Conservation (phyloP, 2,329 filamentous ascomycete genomes). For the Nigrospora osmanthi region DNA sequence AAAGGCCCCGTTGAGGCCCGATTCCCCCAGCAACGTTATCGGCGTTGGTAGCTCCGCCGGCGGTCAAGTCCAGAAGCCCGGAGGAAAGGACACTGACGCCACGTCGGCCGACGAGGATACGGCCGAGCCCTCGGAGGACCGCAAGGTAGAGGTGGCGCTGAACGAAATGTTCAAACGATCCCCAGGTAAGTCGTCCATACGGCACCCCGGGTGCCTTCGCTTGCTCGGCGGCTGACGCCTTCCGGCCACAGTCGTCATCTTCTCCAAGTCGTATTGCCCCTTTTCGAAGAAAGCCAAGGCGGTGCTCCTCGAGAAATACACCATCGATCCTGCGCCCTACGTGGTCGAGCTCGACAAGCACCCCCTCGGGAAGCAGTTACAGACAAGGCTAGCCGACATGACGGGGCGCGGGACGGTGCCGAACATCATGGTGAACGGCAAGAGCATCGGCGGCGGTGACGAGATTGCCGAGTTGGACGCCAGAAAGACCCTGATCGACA, state of each 20-base stretch:
- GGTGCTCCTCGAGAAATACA: constrained; percentile 77
- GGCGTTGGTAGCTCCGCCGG: constrained; percentile 51
- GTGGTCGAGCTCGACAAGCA: constrained; percentile 89
- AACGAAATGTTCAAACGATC: constrained; percentile 75
- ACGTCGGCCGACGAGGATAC: constrained; percentile 30
- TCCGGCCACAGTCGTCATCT: constrained; percentile 67
- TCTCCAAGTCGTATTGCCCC: constrained; percentile 91
- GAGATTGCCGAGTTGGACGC: constrained; percentile 69
- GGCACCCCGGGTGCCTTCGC: not conserved
- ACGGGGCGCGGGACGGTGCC: constrained; percentile 84
- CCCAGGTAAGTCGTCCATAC: constrained; percentile 58
- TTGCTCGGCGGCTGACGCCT: not conserved
- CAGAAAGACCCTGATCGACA: constrained; percentile 59
- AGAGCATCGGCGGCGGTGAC: constrained; percentile 85
- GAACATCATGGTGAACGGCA: constrained; percentile 81
- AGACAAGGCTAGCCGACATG: constrained; percentile 60
- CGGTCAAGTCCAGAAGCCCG: constrained; percentile 35
- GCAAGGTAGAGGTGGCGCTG: constrained; percentile 62
- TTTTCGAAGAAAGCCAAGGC: constrained; percentile 79
- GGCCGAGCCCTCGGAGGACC: constrained; percentile 47
- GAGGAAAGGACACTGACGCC: constrained; percentile 37
- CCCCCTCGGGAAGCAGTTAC: constrained; percentile 63
- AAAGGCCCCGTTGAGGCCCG: constrained; percentile 54
- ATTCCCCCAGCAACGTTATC: constrained; percentile 48
- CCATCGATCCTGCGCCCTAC: constrained; percentile 71